Evolutionary conservation across 2,329 filamentous ascomycete genomes (phyloP), one percentile per base, ranked within the genome.

Genomic region (Annulohypoxylon truncatum): DNA sequence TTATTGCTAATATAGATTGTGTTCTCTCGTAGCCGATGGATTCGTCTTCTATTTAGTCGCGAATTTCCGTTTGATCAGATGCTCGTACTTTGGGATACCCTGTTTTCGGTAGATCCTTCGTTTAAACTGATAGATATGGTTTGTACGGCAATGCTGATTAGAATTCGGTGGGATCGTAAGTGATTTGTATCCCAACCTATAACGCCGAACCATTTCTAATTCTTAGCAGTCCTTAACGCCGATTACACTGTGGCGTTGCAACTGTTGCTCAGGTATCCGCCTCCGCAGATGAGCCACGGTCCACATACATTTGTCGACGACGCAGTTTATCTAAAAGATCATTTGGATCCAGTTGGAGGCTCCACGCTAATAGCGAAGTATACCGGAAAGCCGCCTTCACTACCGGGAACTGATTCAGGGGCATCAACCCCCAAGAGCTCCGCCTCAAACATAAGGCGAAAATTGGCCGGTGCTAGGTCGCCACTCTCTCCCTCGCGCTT

Each of bases 81-180:
- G 40, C 85, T 99, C 35, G 82, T 88, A 20, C 85, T 99, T 60
- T 99, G 96, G 96, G 96, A 99, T 79, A 87, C 90, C 6, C 83
- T 99, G 1, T 96, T 99, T 76, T 92, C 94, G 1, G 89, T 96
- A 73, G 94, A 97, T 73, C 86, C 95, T 6, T 85, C 87, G 0
- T 80, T 97, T 26, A 89, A 94, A 52, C 82, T 98, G 29, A 89
- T 98, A 71, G 93, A 98, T 75, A 85, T 96, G 59, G 90, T 97
- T n/a, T 97, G 94, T 72, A 89, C 97, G 54, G 90, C 94, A 4
- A 98, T 99, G 94, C 83, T 99, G 22, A 83, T 99, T 47, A 88
- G 96, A 53, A 93, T 98, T 72, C 89, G 95, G 61, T 97, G 94
- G 94, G 88, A 94, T 72, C 82, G 92, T 96, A 81, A 82, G 90